phyloP scores from a whole-genome alignment of 345 rosid species.

The Eucalyptus regnans region DNA sequence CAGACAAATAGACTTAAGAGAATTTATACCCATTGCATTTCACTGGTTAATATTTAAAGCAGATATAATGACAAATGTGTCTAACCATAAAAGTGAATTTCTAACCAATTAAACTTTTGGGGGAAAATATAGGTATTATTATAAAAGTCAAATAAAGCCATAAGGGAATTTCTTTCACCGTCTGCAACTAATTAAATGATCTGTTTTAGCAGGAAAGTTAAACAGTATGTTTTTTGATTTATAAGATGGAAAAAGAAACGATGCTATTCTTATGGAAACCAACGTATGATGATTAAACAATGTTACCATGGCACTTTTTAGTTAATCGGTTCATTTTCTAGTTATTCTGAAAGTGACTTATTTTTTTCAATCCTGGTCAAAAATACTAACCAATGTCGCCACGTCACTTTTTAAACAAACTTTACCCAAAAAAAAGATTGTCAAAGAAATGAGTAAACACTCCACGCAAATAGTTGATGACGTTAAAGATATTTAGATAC shows the following conservation, averaged over 20 bases:
- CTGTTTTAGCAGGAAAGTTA: neutral
- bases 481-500: too few relatives aligned
- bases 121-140: neutral
- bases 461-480: too few relatives aligned
- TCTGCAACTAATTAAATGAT: neutral
- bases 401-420: too few relatives aligned
- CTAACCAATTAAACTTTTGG: neutral
- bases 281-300: too few relatives aligned
- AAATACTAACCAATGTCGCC: too few relatives aligned
- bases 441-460: too few relatives aligned
- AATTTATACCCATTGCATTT: neutral
- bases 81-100: neutral
- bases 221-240: neutral
- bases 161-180: neutral
- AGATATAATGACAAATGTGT: neutral
- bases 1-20: neutral
- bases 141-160: neutral
- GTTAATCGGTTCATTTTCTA: too few relatives aligned
- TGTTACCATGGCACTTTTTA: too few relatives aligned
- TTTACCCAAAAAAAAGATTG: too few relatives aligned
- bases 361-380: too few relatives aligned
- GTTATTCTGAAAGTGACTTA: too few relatives aligned
- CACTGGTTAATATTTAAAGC: neutral
- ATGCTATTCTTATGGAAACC: too few relatives aligned
- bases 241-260: neutral